Evolutionary conservation across 768 basidiomycete genomes (phyloP), one percentile per base, ranked within the genome.

Genomic region (Boletus eberwhitei): DNA sequence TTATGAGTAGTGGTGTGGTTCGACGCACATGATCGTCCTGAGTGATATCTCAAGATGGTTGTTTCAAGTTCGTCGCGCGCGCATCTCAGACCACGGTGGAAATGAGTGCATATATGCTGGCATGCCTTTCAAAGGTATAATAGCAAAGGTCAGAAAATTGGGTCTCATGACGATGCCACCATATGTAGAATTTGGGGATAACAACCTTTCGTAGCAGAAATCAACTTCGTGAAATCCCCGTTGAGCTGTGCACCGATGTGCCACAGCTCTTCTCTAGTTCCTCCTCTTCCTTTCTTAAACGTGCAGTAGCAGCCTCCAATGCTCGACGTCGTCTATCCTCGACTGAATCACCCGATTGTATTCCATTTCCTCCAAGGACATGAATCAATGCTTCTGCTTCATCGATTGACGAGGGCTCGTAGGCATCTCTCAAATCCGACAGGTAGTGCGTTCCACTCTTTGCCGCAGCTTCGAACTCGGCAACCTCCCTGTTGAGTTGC

Each of bases 211-310:
- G n/a, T n/a, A n/a, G n/a, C n/a, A 22, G 12, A n/a, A 16, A 46
- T 57, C n/a, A n/a, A n/a, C n/a, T n/a, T 38, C 4, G 2, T 39
- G 32, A 48, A 42, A 34, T 37, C 31, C 8, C 24, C 13, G 38
- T 43, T 19, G 58, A 50, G 26, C 35, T 49, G 29, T 29, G 29
- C 41, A 48, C 48, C 31, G 61, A 68, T 40, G 86, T 89, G 24
- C 87, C 88, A 69, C 88, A 90, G n/a, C n/a, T 82, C 41, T 81
- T 74, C 64, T 90, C 88, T 17, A 89, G 66, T 57, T 88, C 84
- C 60, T 89, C 82, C 52, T 90, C n/a, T n/a, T n/a, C 82, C 58
- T 74, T 79, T 62, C 71, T 74, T 52, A 89, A 64, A 29, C 89
- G 78, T 26, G 70, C 74, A 70, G 82, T 78, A 2, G 86, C 82